Percentiles rank a stretch among this genome's conserved stretches.
Evolutionary conservation across 1,139 yeast genomes (phyloP).

Genomic region (Tardiomyces blankii): DNA sequence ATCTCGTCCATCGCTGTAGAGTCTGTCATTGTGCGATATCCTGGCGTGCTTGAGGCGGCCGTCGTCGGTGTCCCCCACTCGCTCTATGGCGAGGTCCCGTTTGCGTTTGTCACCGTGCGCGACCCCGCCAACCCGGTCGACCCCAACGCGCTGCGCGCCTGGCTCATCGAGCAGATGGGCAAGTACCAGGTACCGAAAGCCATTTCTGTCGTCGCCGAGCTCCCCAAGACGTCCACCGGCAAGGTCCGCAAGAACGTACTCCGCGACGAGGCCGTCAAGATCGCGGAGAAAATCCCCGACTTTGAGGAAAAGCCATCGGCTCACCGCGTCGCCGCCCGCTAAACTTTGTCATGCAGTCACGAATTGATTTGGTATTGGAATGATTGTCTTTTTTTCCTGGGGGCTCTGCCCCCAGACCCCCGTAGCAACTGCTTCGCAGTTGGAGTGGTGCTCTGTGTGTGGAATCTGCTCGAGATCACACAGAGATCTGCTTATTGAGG

Average conservation of each 20-base stretch:
- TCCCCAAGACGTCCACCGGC: slow-evolving; percentile 30
- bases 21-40: slow-evolving; percentile 41
- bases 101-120: slow-evolving; percentile 22
- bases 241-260: slow-evolving; percentile 26
- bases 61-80: slow-evolving; percentile 29
- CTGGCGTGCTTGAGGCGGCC: slow-evolving; percentile 25
- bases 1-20: slow-evolving; percentile 72
- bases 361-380: no score
- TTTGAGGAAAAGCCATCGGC: neutral
- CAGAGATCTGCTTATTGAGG: no score
- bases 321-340: neutral
- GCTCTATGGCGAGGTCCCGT: slow-evolving; percentile 28
- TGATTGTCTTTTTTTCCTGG: no score
- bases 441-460: no score
- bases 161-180: slow-evolving; percentile 21
- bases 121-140: slow-evolving; percentile 4
- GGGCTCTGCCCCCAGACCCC: no score
- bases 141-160: slow-evolving; percentile 11
- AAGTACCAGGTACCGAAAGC: slow-evolving; percentile 27
- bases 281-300: neutral
- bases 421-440: no score
- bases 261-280: slow-evolving; percentile 12
- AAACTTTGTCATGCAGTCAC: neutral
- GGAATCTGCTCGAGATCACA: no score
- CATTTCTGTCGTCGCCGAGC: slow-evolving; percentile 16